phyloP scores from a whole-genome alignment of 805 yeast genomes.

The Lipomyces japonicus region DNA sequence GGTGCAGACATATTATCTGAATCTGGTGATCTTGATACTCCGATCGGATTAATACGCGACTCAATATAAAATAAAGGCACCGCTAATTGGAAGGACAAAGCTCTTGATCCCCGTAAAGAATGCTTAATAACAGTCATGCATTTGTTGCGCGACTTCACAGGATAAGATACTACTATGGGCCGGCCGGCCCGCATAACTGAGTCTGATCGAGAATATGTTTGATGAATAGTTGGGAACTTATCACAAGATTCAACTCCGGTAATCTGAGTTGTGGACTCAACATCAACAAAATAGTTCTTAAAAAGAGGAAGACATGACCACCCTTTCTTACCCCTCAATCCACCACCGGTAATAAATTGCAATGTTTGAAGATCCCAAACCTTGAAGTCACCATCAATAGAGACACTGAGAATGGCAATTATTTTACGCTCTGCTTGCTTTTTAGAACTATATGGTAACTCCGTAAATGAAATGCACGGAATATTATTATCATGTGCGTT shows the following conservation, averaged over 20 bases:
- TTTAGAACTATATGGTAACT: slow-evolving; percentile 7
- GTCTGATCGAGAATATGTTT: too few relatives aligned
- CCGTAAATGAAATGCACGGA: slow-evolving; percentile 18
- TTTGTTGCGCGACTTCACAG: slow-evolving; percentile 19
- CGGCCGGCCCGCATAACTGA: too few relatives aligned
- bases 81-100: too few relatives aligned
- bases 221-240: not conserved
- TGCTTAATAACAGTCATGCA: slow-evolving; percentile 9
- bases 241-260: slow-evolving; percentile 3
- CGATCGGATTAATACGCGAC: slow-evolving; percentile 1
- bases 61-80: slow-evolving; percentile 13
- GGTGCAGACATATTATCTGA: slow-evolving; percentile 4
- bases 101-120: too few relatives aligned
- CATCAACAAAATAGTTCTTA: slow-evolving; percentile 10
- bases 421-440: not conserved
- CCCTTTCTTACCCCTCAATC: slow-evolving; percentile 17
- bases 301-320: slow-evolving; percentile 14
- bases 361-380: slow-evolving; percentile 37
- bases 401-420: slow-evolving; percentile 17
- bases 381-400: slow-evolving; percentile 33
- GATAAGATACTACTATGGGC: slow-evolving; percentile 6
- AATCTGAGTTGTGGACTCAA: slow-evolving; percentile 1
- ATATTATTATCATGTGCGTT: slow-evolving; percentile 25
- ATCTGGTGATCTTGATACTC: slow-evolving; percentile 6
- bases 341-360: slow-evolving; percentile 12